These are phyloP conservation scores for Solanum bulbocastanum DNA, from an alignment of 257 asterid genomes.

Conservation along the genomic window DNA sequence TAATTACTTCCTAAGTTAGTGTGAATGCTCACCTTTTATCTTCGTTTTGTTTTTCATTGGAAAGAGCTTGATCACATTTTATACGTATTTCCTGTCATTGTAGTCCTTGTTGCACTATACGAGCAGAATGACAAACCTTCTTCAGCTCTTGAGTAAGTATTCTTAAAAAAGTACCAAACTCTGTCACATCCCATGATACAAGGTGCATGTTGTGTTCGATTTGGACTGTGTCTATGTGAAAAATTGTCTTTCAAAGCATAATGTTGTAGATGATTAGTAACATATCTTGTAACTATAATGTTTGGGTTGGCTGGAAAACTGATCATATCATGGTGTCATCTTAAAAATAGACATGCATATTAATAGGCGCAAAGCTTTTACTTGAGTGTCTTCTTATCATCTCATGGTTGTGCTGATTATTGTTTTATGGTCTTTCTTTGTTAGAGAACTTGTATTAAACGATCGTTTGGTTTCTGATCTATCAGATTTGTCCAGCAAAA, in stretches of 20 bases:
- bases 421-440: background rate
- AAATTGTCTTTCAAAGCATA: background rate
- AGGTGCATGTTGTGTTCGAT: background rate
- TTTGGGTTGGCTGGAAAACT: background rate
- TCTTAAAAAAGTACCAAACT: background rate
- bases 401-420: background rate
- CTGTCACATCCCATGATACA: background rate
- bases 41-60: background rate
- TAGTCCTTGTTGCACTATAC: conserved; percentile 80
- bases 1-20: background rate
- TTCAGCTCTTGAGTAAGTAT: conserved; percentile 78
- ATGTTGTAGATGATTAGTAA: background rate
- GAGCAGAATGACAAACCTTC: conserved; percentile 96
- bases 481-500: conserved; percentile 83
- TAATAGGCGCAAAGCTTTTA: background rate
- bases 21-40: background rate
- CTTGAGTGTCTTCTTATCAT: background rate
- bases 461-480: background rate
- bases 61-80: background rate
- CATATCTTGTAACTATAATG: background rate
- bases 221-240: background rate
- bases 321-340: background rate
- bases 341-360: background rate
- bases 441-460: background rate
- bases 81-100: conserved; percentile 1